Evolutionary conservation across 768 basidiomycete genomes (phyloP).

Genomic region (Cystobasidium ongulense): DNA sequence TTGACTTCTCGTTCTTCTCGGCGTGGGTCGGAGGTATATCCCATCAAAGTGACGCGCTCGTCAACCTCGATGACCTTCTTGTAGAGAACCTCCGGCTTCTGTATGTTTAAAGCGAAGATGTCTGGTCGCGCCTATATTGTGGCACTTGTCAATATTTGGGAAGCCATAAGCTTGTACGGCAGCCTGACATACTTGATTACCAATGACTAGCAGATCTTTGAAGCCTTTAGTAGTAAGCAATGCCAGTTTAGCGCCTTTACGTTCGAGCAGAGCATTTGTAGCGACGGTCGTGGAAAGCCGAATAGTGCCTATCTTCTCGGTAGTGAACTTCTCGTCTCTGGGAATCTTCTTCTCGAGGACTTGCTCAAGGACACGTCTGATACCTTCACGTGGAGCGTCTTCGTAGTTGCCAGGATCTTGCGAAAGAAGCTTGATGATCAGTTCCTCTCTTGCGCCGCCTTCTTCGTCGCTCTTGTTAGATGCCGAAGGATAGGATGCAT

Average conservation of each 20-base stretch:
- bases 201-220: slow-evolving; percentile 70
- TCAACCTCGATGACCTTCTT: slow-evolving; percentile 67
- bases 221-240: slow-evolving; percentile 85
- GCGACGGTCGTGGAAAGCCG: slow-evolving; percentile 67
- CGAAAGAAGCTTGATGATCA: slow-evolving; percentile 86
- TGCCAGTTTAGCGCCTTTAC: slow-evolving; percentile 86
- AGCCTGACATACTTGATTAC: slow-evolving; percentile 56
- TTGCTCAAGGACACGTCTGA: slow-evolving; percentile 71
- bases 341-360: slow-evolving; percentile 63
- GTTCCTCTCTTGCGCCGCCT: slow-evolving; percentile 58
- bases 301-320: slow-evolving; percentile 36
- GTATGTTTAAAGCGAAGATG: slow-evolving; percentile 90
- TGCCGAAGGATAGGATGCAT: slow-evolving; percentile 51
- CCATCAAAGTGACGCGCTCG: slow-evolving; percentile 88
- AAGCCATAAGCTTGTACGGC: background rate
- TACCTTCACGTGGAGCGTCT: slow-evolving; percentile 92
- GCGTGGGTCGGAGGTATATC: slow-evolving; percentile 81
- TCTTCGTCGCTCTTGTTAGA: slow-evolving; percentile 50
- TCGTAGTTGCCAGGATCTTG: slow-evolving; percentile 78
- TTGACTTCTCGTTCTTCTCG: slow-evolving; percentile 66
- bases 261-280: slow-evolving; percentile 88
- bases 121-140: slow-evolving; percentile 60
- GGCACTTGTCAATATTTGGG: background rate
- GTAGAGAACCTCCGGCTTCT: slow-evolving; percentile 53
- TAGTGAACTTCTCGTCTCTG: slow-evolving; percentile 45